phyloP scores from a whole-genome alignment of 148 eudicot species.

The Hydrangea macrophylla region DNA sequence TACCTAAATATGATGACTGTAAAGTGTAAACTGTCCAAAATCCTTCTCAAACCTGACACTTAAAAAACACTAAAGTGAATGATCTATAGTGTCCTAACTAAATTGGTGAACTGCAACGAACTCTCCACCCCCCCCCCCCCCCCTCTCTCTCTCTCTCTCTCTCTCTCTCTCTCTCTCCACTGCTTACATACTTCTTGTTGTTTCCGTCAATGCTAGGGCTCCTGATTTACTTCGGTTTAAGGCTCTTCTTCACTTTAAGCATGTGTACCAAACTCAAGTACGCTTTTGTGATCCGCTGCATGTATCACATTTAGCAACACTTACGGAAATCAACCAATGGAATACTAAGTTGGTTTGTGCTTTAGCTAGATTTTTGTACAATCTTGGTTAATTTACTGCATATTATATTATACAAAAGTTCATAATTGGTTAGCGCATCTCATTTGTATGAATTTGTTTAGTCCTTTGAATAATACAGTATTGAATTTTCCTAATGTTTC shows the following conservation, averaged over 20 bases:
- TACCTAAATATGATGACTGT: not conserved
- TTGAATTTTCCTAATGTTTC: slow-evolving; percentile 1
- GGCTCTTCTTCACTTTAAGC: not conserved
- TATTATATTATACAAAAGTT: too few species aligned
- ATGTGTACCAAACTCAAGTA: not conserved
- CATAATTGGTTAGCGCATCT: too few species aligned
- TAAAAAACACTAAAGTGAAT: too few species aligned
- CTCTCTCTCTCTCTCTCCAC: not conserved
- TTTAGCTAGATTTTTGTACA: too few species aligned
- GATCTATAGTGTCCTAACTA: too few species aligned
- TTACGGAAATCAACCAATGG: not conserved
- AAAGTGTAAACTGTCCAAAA: not conserved
- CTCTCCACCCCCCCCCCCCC: too few species aligned
- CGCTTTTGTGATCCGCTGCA: not conserved
- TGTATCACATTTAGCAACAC: not conserved
- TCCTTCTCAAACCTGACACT: not conserved
- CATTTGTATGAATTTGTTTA: not conserved
- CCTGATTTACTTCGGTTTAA: not conserved
- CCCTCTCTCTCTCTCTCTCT: not conserved
- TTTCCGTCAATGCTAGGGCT: too few species aligned
- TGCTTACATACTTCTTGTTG: not conserved
- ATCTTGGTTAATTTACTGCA: too few species aligned
- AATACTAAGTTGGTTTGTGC: not conserved
- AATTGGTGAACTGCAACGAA: too few species aligned
- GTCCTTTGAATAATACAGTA: not conserved